Percentiles rank a stretch among this genome's conserved stretches.
phyloP scores from a whole-genome alignment of 1,139 yeast species.

The Zygoascus hellenicus region DNA sequence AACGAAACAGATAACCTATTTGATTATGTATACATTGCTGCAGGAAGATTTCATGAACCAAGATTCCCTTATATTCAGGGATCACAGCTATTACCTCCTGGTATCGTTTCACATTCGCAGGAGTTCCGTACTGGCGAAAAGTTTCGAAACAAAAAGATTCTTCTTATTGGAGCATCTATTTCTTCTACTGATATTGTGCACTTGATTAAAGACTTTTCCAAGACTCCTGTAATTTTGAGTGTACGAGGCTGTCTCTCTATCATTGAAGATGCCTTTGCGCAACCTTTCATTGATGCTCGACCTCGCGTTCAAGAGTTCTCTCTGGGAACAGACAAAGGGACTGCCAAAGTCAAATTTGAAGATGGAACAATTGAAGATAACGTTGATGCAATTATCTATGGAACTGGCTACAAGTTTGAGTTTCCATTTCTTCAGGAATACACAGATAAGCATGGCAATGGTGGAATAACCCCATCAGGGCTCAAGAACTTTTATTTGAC shows the following conservation, averaged over 20 bases:
- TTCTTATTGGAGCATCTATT: conserved; percentile 17
- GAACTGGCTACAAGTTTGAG: conserved; percentile 22
- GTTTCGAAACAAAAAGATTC: conserved; percentile 13
- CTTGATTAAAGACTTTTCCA: conserved; percentile 13
- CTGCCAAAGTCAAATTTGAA: conserved; percentile 15
- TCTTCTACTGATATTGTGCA: conserved; percentile 16
- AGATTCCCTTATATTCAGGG: conserved; percentile 48
- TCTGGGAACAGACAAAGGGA: conserved; percentile 9
- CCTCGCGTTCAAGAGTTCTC: conserved; percentile 14
- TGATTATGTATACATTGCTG: conserved; percentile 51
- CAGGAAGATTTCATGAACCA: conserved; percentile 51
- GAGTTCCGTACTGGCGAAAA: conserved; percentile 13
- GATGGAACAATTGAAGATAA: conserved; percentile 16
- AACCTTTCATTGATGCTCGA: conserved; percentile 24
- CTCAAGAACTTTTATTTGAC: conserved; percentile 21
- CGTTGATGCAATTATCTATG: conserved; percentile 20
- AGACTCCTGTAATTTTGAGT: conserved; percentile 22
- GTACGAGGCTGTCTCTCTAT: conserved; percentile 15
- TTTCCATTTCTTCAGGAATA: conserved; percentile 22
- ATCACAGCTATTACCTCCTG: conserved; percentile 10
- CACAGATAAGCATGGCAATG: conserved; percentile 11
- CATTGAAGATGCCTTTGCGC: conserved; percentile 19
- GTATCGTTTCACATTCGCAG: conserved; percentile 15
- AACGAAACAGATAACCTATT: conserved; percentile 20
- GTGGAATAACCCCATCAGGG: conserved; percentile 16